A percentile compares a stretch with the other conserved stretches of the same genome.
phyloP scores from a whole-genome alignment of 371 early-diverging fungal species.

The Syncephalastrum contaminatum region DNA sequence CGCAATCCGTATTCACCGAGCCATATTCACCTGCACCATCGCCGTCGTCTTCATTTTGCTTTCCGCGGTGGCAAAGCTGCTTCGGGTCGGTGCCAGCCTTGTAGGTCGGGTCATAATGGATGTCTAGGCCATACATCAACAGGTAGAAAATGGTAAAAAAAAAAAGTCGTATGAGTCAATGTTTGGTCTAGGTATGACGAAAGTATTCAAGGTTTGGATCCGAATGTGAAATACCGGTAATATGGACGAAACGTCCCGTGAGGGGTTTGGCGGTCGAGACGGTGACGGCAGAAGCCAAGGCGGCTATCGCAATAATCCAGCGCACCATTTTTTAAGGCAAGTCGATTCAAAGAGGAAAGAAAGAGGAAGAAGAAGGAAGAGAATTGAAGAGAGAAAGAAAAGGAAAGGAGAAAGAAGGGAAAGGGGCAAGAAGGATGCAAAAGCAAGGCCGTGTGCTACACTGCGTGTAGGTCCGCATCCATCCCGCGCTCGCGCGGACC shows the following conservation, averaged over 20 bases:
- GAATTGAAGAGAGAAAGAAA: conserved; percentile 2
- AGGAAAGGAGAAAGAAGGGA: conserved; percentile 5
- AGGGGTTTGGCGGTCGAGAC: conserved; percentile 2
- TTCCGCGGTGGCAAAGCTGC: conserved; percentile 21
- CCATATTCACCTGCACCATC: conserved; percentile 12
- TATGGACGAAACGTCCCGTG: conserved; percentile 25
- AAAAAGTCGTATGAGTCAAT: too few relatives aligned
- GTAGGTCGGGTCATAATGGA: conserved; percentile 34
- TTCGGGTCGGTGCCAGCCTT: conserved; percentile 17
- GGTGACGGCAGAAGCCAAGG: background rate
- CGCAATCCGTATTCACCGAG: conserved; percentile 23
- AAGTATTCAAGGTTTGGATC: too few relatives aligned
- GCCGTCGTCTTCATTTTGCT: background rate
- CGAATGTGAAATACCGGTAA: conserved; percentile 15
- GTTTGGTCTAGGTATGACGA: too few relatives aligned
- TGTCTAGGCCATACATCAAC: conserved; percentile 15
- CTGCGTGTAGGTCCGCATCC: too few relatives aligned
- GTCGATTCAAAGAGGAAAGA: background rate
- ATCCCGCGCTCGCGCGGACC: too few relatives aligned
- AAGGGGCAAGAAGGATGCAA: background rate
- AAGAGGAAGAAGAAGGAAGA: conserved; percentile 4
- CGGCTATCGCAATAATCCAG: background rate
- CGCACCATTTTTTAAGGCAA: background rate
- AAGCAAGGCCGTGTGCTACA: background rate
- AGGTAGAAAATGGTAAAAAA: background rate